Evolutionary conservation across 352 stramenopile species (phyloP).

Genomic region (Globisporangium viniferum): DNA sequence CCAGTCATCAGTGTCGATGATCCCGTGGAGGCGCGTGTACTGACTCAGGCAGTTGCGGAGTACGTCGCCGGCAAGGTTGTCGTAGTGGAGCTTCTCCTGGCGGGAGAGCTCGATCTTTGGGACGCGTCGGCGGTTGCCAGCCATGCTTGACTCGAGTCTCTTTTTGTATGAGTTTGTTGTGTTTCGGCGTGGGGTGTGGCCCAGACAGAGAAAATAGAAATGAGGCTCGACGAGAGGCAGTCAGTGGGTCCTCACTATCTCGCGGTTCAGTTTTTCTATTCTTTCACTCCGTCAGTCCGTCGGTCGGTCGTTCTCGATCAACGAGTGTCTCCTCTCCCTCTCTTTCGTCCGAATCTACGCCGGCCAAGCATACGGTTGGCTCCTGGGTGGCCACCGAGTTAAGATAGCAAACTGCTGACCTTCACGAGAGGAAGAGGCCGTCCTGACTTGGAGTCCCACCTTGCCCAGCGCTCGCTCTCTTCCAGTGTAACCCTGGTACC

Average conservation of each 20-base stretch:
- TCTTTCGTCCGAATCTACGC: neutral
- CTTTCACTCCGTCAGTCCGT: neutral
- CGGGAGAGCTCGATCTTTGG: constrained; percentile 1
- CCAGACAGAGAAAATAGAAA: constrained; percentile 2
- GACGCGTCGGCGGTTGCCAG: neutral
- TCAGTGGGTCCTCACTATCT: neutral
- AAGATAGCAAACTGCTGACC: neutral
- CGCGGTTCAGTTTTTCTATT: neutral
- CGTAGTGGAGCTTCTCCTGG: constrained; percentile 7
- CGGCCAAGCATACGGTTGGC: neutral
- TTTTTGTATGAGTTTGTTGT: neutral
- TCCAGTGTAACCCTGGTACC: neutral
- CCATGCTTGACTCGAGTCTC: neutral
- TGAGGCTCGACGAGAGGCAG: neutral
- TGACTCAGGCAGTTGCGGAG: neutral
- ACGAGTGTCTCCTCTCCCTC: neutral
- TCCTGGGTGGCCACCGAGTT: neutral
- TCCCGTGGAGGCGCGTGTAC: neutral
- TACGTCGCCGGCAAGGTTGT: neutral
- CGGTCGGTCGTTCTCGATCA: neutral
- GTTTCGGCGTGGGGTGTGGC: neutral
- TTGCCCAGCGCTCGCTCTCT: constrained; percentile 1
- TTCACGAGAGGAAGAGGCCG: neutral
- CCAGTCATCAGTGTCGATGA: constrained; percentile 11
- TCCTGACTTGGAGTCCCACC: constrained; percentile 1